Evolutionary conservation across 805 yeast species (phyloP).

Genomic region (Candida ortonii): DNA sequence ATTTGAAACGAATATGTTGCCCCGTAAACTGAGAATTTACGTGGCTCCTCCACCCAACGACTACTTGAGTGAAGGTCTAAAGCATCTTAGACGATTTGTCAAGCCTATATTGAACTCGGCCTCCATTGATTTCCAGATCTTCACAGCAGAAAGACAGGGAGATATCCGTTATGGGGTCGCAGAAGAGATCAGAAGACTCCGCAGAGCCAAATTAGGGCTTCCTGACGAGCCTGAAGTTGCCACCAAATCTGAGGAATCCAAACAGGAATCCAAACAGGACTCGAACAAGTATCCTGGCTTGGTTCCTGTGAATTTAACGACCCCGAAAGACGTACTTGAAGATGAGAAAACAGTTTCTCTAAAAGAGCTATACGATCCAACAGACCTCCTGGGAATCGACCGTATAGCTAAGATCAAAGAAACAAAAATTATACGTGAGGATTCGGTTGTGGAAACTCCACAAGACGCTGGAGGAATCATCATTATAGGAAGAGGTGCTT

Average conservation of each 20-base stretch:
- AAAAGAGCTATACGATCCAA: slow-evolving; percentile 39
- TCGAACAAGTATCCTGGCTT: slow-evolving; percentile 7
- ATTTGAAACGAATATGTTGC: slow-evolving; percentile 46
- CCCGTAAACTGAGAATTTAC: slow-evolving; percentile 77
- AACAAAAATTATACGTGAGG: slow-evolving; percentile 35
- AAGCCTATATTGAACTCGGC: slow-evolving; percentile 85
- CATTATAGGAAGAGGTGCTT: slow-evolving; percentile 94
- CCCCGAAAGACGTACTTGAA: slow-evolving; percentile 7
- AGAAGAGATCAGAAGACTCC: slow-evolving; percentile 67
- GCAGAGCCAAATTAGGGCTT: slow-evolving; percentile 44
- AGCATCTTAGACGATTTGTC: slow-evolving; percentile 70
- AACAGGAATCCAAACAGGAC: slow-evolving; percentile 10
- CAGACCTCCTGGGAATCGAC: slow-evolving; percentile 59
- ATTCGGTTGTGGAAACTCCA: slow-evolving; percentile 44
- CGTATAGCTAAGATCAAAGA: slow-evolving; percentile 16
- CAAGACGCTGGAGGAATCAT: slow-evolving; percentile 76
- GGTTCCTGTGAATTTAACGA: slow-evolving; percentile 8
- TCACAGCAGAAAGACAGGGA: slow-evolving; percentile 82
- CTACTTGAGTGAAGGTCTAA: slow-evolving; percentile 68
- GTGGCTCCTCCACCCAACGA: slow-evolving; percentile 98
- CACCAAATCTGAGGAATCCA: slow-evolving; percentile 13
- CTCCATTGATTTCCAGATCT: slow-evolving; percentile 78
- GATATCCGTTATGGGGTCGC: slow-evolving; percentile 81
- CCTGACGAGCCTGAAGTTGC: slow-evolving; percentile 24
- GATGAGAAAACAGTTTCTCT: slow-evolving; percentile 29